phyloP scores from a whole-genome alignment of 441 rosid species.

The California macrophylla region DNA sequence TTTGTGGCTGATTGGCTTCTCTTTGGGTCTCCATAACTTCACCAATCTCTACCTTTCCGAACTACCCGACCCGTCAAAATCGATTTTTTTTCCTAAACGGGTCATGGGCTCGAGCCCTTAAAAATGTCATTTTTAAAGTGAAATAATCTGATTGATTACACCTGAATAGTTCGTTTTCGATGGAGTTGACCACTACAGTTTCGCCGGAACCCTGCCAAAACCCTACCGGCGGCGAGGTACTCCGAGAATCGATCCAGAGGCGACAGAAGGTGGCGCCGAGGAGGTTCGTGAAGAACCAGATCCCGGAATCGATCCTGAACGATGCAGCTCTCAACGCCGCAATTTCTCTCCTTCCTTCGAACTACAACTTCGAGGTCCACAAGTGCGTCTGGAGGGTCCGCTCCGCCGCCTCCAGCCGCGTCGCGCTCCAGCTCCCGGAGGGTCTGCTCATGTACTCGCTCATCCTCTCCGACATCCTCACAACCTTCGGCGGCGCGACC shows the following conservation, averaged over 20 bases:
- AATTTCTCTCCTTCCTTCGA: constrained; percentile 57
- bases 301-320: constrained; percentile 69
- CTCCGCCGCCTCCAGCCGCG: constrained; percentile 45
- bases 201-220: not conserved
- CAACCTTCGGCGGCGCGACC: constrained; percentile 47
- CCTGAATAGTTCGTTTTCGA: not conserved
- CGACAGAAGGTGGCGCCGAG: constrained; percentile 38
- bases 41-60: not conserved
- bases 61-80: not conserved
- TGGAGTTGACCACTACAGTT: not conserved
- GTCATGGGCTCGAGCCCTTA: not conserved
- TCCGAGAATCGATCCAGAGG: not conserved
- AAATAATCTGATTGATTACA: too few species aligned
- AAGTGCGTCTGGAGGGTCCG: constrained; percentile 73
- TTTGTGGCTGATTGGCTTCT: not conserved
- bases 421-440: constrained; percentile 84
- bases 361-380: constrained; percentile 80
- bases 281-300: constrained; percentile 70
- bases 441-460: constrained; percentile 85
- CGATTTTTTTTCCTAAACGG: not conserved
- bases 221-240: not conserved
- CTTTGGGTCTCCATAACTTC: not conserved
- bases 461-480: constrained; percentile 73
- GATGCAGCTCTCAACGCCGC: constrained; percentile 73
- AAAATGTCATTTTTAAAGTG: too few species aligned